Conservation (phyloP, 2,329 filamentous ascomycete genomes). For the Paraconiothyrium sp. region DNA sequence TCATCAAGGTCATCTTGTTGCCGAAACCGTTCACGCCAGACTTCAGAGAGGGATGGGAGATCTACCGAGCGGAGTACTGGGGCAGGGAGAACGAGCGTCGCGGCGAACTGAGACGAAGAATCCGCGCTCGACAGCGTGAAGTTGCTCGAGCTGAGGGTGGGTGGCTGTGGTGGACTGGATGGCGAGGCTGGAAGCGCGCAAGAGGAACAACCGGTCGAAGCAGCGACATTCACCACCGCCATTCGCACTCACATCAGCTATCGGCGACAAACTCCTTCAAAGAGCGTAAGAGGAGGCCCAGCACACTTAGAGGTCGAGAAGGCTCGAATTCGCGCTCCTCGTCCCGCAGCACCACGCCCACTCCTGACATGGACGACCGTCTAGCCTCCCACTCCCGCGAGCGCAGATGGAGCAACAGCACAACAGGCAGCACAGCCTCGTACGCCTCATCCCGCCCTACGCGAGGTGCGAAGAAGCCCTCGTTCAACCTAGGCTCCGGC, state of each 20-base stretch:
- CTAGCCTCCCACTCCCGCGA: conserved; percentile 28
- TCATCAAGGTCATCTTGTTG: conserved; percentile 87
- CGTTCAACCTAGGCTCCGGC: conserved; percentile 28
- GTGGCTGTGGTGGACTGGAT: conserved; percentile 89
- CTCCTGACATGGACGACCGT: conserved; percentile 40
- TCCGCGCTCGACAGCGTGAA: conserved; percentile 74
- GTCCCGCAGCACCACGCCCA: conserved; percentile 45
- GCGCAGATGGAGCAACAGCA: conserved; percentile 47
- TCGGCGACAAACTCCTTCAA: conserved; percentile 27
- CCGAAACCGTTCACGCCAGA: conserved; percentile 95
- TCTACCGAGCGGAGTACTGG: conserved; percentile 95
- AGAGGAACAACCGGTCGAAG: conserved; percentile 36
- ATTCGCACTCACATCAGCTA: conserved; percentile 23
- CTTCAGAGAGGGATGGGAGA: conserved; percentile 96
- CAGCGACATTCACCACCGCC: conserved; percentile 34
- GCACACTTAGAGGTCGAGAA: conserved; percentile 39
- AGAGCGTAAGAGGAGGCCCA: conserved; percentile 42
- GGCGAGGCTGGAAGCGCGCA: conserved; percentile 62
- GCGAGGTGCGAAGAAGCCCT: conserved; percentile 25
- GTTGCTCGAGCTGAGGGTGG: conserved; percentile 74
- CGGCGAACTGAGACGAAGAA: conserved; percentile 73
- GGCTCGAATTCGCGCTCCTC: conserved; percentile 44
- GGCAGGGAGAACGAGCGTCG: conserved; percentile 94
- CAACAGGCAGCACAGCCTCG: conserved; percentile 38
- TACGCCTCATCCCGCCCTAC: conserved; percentile 38